Percentiles rank a stretch among this genome's conserved stretches.
Evolutionary conservation across 1,139 yeast species (phyloP).

Genomic region (Kluyveromyces marxianus): DNA sequence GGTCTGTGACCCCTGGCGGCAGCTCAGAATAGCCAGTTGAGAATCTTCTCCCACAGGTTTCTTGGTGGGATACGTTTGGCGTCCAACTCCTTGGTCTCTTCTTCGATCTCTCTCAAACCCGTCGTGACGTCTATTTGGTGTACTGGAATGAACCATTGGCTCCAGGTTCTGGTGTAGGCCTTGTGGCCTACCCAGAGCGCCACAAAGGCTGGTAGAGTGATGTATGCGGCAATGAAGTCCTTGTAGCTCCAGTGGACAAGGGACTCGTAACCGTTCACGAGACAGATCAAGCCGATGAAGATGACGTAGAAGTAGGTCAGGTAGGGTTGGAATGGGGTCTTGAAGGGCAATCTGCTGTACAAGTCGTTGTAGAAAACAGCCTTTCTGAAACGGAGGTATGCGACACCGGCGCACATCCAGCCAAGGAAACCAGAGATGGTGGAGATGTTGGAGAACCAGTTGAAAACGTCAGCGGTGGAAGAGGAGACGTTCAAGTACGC

Average conservation of each 20-base stretch:
- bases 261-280: constrained; percentile 54
- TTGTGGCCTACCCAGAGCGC: constrained; percentile 38
- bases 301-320: constrained; percentile 41
- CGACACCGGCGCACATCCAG: constrained; percentile 58
- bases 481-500: constrained; percentile 37
- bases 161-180: constrained; percentile 18
- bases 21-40: constrained; percentile 19
- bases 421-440: constrained; percentile 70
- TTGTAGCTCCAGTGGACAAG: constrained; percentile 39
- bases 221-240: constrained; percentile 55
- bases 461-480: constrained; percentile 37
- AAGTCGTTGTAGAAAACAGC: constrained; percentile 51
- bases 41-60: constrained; percentile 16
- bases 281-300: constrained; percentile 39
- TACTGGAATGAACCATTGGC: constrained; percentile 20
- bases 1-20: too few species aligned
- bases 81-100: constrained; percentile 18
- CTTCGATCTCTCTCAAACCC: constrained; percentile 25
- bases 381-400: constrained; percentile 60
- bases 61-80: constrained; percentile 19
- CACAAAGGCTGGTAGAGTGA: constrained; percentile 49
- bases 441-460: constrained; percentile 75
- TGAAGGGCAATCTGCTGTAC: constrained; percentile 40
- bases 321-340: constrained; percentile 42
- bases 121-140: constrained; percentile 27